These are phyloP conservation scores for Galerina sulciceps DNA, from an alignment of 768 basidiomycete genomes.

Conservation along the genomic window DNA sequence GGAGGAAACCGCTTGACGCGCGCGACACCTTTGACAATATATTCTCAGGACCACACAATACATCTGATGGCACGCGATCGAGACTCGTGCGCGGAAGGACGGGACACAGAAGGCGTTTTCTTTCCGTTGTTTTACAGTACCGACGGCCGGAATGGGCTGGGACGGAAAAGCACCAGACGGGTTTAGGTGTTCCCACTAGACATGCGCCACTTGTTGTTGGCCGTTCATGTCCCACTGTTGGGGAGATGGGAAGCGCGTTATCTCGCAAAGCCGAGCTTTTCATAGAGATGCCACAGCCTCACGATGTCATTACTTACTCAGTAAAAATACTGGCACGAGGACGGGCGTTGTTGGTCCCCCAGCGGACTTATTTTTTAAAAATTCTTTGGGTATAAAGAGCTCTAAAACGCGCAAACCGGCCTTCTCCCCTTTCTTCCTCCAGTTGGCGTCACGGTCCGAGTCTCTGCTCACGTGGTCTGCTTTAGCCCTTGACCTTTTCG, in stretches of 20 bases:
- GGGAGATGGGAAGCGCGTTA: conserved; percentile 13
- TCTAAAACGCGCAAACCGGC: not conserved
- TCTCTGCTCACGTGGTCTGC: conserved; percentile 25
- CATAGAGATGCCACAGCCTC: conserved; percentile 18
- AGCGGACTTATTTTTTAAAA: not conserved
- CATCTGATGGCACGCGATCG: no score
- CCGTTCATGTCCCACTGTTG: not conserved
- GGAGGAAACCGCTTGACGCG: no score
- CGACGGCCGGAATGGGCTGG: not conserved
- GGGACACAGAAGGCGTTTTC: no score
- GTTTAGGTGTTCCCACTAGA: not conserved
- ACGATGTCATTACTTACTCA: conserved; percentile 15
- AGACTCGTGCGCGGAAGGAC: no score
- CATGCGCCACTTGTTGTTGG: not conserved
- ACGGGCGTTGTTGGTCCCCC: conserved; percentile 14
- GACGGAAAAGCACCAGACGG: not conserved
- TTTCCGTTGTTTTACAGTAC: no score
- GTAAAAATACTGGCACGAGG: conserved; percentile 6
- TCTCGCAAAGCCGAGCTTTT: conserved; percentile 16
- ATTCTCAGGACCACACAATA: no score
- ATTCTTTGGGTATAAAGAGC: conserved; percentile 18
- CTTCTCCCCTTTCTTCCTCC: conserved; percentile 5
- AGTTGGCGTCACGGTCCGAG: conserved; percentile 21
- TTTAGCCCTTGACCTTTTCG: conserved; percentile 30
- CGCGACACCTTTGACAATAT: no score